phyloP scores from a whole-genome alignment of 169 alveolate species.

The Babesia caballi region DNA sequence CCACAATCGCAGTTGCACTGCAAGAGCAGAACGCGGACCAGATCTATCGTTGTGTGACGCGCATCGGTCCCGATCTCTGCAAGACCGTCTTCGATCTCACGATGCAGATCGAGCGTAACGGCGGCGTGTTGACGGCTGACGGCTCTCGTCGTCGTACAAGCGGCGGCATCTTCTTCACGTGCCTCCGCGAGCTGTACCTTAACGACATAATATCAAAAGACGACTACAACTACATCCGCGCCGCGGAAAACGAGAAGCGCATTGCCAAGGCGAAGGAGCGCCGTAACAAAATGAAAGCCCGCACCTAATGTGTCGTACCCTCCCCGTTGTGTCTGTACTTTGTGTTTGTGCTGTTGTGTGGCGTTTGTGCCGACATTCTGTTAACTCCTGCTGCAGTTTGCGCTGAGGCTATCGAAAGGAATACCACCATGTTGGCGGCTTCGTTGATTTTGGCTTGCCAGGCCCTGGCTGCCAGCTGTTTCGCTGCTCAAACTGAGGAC shows the following conservation, averaged over 20 bases:
- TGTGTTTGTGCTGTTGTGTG: background rate
- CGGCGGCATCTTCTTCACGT: conserved; percentile 86
- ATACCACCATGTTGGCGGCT: background rate
- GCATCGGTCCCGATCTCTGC: conserved; percentile 77
- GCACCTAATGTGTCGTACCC: background rate
- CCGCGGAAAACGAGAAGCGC: conserved; percentile 80
- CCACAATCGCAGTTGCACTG: conserved; percentile 79
- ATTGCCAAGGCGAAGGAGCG: conserved; percentile 70
- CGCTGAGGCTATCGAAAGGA: background rate
- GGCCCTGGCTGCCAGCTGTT: no score
- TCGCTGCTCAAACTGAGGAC: background rate
- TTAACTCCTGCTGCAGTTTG: background rate
- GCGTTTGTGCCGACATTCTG: background rate
- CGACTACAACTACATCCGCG: conserved; percentile 81
- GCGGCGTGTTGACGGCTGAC: conserved; percentile 84
- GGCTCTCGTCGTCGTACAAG: conserved; percentile 81
- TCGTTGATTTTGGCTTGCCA: no score
- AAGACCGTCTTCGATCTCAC: conserved; percentile 76
- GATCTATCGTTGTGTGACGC: conserved; percentile 73
- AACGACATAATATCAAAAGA: conserved; percentile 78
- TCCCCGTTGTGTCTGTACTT: background rate
- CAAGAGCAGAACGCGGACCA: conserved; percentile 80
- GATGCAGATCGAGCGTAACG: conserved; percentile 78
- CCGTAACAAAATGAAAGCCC: conserved; percentile 38
- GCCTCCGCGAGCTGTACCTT: conserved; percentile 75